Percentiles rank a stretch among this genome's conserved stretches.
phyloP scores from a whole-genome alignment of 805 yeast genomes.

The Monosporozyma siamensis region DNA sequence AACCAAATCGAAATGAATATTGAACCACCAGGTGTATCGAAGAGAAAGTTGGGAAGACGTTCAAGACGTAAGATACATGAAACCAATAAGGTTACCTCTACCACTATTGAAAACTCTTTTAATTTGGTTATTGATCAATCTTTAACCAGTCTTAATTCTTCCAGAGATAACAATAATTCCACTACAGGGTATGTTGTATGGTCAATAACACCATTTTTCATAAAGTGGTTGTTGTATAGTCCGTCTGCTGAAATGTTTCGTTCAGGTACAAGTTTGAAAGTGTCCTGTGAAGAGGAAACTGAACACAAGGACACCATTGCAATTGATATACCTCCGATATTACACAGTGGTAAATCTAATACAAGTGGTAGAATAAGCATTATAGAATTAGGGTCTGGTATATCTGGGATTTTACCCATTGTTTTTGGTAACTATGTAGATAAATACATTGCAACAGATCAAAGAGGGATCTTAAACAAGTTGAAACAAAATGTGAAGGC shows the following conservation, averaged over 20 bases:
- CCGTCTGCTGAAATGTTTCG: conserved; percentile 12
- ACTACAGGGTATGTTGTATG: conserved; percentile 32
- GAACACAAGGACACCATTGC: not conserved
- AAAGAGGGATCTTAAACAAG: conserved; percentile 23
- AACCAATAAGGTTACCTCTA: not conserved
- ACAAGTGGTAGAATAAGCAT: conserved; percentile 11
- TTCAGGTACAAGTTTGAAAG: conserved; percentile 7
- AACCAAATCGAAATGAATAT: conserved; percentile 15
- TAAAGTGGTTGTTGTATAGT: conserved; percentile 28
- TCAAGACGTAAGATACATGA: not conserved
- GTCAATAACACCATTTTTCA: conserved; percentile 28
- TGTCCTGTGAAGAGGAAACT: not conserved
- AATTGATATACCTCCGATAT: conserved; percentile 1
- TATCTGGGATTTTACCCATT: conserved; percentile 24
- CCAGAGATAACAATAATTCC: conserved; percentile 26
- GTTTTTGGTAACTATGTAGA: conserved; percentile 24
- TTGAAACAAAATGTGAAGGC: conserved; percentile 21
- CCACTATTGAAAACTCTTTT: conserved; percentile 8
- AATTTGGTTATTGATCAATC: conserved; percentile 23
- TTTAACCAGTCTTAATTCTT: conserved; percentile 22
- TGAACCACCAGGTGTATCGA: conserved; percentile 12
- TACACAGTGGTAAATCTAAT: conserved; percentile 1
- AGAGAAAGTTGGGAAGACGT: not conserved
- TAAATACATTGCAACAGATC: conserved; percentile 26
- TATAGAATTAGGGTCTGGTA: conserved; percentile 29